Evolutionary conservation across 768 basidiomycete species (phyloP).

Genomic region (Pleurotus djamor): DNA sequence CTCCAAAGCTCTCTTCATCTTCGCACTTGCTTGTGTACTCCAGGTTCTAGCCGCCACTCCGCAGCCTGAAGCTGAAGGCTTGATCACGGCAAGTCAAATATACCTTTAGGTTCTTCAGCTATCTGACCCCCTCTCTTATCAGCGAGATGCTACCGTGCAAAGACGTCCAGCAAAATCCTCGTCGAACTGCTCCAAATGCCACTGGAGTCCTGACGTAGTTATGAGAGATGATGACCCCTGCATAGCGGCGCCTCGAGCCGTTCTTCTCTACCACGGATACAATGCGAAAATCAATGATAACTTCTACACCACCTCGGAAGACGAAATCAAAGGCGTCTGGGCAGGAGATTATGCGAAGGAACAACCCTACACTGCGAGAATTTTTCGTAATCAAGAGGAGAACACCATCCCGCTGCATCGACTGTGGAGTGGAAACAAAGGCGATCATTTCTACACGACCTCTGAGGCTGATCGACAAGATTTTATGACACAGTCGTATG

Average conservation of each 20-base stretch:
- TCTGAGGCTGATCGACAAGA: background rate
- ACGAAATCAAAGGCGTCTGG: background rate
- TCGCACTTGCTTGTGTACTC: too few relatives aligned
- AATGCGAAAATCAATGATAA: background rate
- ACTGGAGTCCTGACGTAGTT: too few relatives aligned
- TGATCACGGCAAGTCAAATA: too few relatives aligned
- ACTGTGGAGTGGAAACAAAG: background rate
- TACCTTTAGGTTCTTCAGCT: too few relatives aligned
- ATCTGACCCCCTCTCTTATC: too few relatives aligned
- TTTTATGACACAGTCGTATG: background rate
- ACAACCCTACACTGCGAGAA: background rate
- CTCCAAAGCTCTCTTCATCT: too few relatives aligned
- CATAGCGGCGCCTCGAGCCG: background rate
- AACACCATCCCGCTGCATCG: background rate
- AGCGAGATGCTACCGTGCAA: too few relatives aligned
- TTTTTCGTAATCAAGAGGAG: background rate
- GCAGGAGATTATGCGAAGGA: background rate
- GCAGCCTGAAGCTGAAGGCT: too few relatives aligned
- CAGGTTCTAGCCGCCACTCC: too few relatives aligned
- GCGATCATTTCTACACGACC: background rate
- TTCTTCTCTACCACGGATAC: background rate
- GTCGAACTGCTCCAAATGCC: too few relatives aligned
- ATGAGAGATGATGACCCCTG: background rate
- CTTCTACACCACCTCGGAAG: conserved; percentile 6
- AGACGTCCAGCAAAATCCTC: too few relatives aligned